Conservation (phyloP, 2,329 filamentous ascomycete species). For the Knufia petricola region DNA sequence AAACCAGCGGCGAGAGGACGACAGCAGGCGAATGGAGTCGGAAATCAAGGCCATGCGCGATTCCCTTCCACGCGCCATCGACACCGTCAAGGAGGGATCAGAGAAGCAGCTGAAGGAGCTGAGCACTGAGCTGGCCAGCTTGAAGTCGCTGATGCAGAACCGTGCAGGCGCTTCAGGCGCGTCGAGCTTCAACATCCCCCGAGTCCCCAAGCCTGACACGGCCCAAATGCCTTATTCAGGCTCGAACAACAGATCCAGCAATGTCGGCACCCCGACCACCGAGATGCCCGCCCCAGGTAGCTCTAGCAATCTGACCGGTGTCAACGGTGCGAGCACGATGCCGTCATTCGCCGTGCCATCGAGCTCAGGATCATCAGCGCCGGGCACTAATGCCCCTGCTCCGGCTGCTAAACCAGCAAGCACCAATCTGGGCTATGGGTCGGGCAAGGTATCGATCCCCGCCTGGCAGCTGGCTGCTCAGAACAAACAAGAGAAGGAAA, state of each 20-base stretch:
- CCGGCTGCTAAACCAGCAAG: conserved; percentile 10
- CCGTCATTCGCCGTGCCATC: conserved; percentile 17
- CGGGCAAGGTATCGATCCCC: conserved; percentile 59
- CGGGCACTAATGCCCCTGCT: conserved; percentile 5
- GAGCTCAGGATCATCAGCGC: conserved; percentile 7
- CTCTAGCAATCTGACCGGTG: conserved; percentile 10
- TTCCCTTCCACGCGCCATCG: conserved; percentile 76
- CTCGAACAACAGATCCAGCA: conserved; percentile 1
- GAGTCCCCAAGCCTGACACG: conserved; percentile 20
- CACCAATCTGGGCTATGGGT: conserved; percentile 11
- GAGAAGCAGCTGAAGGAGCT: conserved; percentile 77
- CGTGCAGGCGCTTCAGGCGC: conserved; percentile 36
- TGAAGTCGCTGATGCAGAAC: conserved; percentile 75
- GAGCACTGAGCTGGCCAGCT: conserved; percentile 75
- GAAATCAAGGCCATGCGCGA: conserved; percentile 77
- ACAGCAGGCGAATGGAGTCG: conserved; percentile 73
- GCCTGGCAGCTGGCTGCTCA: conserved; percentile 69
- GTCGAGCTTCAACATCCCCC: conserved; percentile 24
- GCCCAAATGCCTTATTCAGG: background rate
- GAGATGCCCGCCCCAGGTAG: conserved; percentile 9
- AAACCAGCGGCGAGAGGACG: conserved; percentile 73
- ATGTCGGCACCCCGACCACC: conserved; percentile 10
- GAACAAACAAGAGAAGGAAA: conserved; percentile 28
- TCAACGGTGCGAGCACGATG: conserved; percentile 10
- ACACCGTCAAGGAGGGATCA: conserved; percentile 74